Evolutionary conservation across 1,284 basidiomycete genomes (phyloP), one percentile per base, ranked within the genome.

Genomic region (Erythrobasidium hasegawianum): DNA sequence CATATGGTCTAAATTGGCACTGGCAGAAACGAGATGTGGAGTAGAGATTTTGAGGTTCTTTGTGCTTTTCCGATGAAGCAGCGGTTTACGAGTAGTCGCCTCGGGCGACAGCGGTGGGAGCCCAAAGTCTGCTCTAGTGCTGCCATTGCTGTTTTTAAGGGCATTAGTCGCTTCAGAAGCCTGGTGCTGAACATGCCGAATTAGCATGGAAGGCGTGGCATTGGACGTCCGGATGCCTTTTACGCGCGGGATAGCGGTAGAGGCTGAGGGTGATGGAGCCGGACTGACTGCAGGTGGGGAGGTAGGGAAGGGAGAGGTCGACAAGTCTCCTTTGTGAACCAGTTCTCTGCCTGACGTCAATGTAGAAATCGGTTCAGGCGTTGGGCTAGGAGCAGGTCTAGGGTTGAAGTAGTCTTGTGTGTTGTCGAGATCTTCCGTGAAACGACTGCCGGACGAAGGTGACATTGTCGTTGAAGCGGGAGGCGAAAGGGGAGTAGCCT

Each of bases 151-250:
- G 41, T 33, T 58, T 33, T 65, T 65, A 2, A 65, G 38, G 0
- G 62, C 62, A 10, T 50, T 52, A 1, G 62, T 65, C 14, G 62
- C 62, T 41, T 65, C 62, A 8, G 62, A 38, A 26, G 62, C 62
- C 47, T 65, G 62, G 27, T 58, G 62, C 43, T 65, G 62, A 14
- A 65, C 62, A 57, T 65, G 62, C 27, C 62, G 55, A n/a, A 65
- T 58, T 13, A 65, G 56, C 62, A 65, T 65, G 2, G 62, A 65
- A 43, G 62, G 62, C 50, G 62, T 65, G 16, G 62, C 47, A 47
- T 65, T 65, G 4, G 62, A 65, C 13, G 40, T 58, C 3, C 62
- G 54, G 7, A 56, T 65, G 8, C 10, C 53, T 27, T 43, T 53
- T 1, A 39, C 9, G 27, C 61, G 61, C 2, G 56, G 61, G 1